These are phyloP conservation scores for Aphanomyces stellatus DNA, from an alignment of 352 stramenopile genomes.

Conservation along the genomic window DNA sequence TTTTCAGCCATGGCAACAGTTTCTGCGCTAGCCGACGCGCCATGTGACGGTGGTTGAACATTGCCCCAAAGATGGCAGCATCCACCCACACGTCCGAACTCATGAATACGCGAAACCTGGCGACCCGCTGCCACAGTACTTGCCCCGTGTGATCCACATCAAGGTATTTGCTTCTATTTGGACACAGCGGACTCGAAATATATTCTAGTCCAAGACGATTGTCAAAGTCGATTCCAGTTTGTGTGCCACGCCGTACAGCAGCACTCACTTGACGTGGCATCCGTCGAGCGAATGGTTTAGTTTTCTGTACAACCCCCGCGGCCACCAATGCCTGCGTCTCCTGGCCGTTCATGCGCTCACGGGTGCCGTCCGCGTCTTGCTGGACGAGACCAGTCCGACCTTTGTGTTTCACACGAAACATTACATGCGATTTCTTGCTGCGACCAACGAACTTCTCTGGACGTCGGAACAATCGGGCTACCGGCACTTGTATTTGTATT, in stretches of 20 bases:
- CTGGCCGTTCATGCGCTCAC: background rate
- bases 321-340: background rate
- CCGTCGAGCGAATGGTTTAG: background rate
- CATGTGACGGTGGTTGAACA: slow-evolving; percentile 1
- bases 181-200: no score
- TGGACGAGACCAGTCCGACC: slow-evolving; percentile 8
- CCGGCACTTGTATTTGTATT: slow-evolving; percentile 15
- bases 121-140: background rate
- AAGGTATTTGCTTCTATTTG: background rate
- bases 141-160: background rate
- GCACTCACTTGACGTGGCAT: background rate
- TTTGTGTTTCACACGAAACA: slow-evolving; percentile 4
- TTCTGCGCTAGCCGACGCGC: background rate
- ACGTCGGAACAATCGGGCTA: slow-evolving; percentile 5
- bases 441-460: slow-evolving; percentile 1
- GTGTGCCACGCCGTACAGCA: background rate
- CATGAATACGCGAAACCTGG: slow-evolving; percentile 8
- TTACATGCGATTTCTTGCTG: background rate
- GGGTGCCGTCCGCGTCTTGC: background rate
- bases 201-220: background rate
- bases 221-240: background rate
- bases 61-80: background rate
- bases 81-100: background rate
- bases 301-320: slow-evolving; percentile 10
- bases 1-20: background rate